Percentiles rank a stretch among this genome's conserved stretches.
Evolutionary conservation across 192 early-diverging fungal species (phyloP).

Genomic region (Phlyctochytrium arcticum): DNA sequence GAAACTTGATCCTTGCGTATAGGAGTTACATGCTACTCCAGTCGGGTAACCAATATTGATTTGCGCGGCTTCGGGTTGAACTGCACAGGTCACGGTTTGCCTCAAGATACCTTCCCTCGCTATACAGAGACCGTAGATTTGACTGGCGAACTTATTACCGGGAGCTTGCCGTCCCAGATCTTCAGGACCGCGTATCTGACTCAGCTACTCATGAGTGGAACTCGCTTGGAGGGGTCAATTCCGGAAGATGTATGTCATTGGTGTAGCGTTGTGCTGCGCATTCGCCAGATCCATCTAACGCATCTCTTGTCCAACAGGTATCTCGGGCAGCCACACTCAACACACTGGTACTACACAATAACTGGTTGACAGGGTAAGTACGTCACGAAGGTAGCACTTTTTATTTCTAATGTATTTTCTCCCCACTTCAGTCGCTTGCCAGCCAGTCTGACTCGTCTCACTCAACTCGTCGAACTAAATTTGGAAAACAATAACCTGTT

Average conservation of each 20-base stretch:
- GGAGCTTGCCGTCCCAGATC: background rate
- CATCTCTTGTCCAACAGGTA: background rate
- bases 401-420: background rate
- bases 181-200: slow-evolving; percentile 1
- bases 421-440: slow-evolving; percentile 1
- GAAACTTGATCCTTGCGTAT: background rate
- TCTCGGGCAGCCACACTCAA: background rate
- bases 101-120: background rate
- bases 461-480: slow-evolving; percentile 8
- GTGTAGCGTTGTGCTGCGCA: background rate
- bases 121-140: slow-evolving; percentile 11
- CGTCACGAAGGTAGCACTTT: background rate
- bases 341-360: background rate
- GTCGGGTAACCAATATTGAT: slow-evolving; percentile 7
- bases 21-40: slow-evolving; percentile 2
- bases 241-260: background rate
- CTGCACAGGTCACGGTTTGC: slow-evolving; percentile 18
- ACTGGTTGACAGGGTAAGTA: slow-evolving; percentile 12
- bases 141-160: background rate
- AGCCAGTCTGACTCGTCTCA: background rate
- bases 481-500: slow-evolving; percentile 8
- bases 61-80: slow-evolving; percentile 3
- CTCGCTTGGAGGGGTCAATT: background rate
- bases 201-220: slow-evolving; percentile 1
- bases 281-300: background rate